Evolutionary conservation across 805 yeast genomes (phyloP), one percentile per base, ranked within the genome.

Genomic region (Lachancea lanzarotensis): DNA sequence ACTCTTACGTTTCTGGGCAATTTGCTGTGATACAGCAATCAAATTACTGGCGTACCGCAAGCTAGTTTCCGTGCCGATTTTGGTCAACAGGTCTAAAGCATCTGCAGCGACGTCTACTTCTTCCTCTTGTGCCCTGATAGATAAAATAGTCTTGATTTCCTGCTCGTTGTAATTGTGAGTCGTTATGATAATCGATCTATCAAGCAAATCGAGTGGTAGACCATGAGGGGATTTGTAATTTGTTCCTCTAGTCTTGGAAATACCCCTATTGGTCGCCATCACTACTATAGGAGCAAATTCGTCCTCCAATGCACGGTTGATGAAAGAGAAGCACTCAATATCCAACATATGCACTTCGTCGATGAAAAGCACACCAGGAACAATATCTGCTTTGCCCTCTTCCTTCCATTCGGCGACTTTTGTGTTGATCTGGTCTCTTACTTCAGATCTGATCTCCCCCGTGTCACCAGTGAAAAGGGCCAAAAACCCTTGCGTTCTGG

Each of bases 311-410:
- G 99, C 99, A 54, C 97, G 80, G 70, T 93, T 93, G 56, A 93
- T 78, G 67, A 86, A 93, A 15, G 98, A 85, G 63, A 93, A 93
- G 59, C 96, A 82, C 68, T 93, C 99, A 57, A 93, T 84, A 66
- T 93, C 99, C 52, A 93, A 79, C 98, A 93, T 93, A 69, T 93
- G 96, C 41, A 90, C 97, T 59, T 93, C 99, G 67, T 93, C 99
- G 55, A 93, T 89, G 66, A 93, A 93, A 55, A 93, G 72, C 15
- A 93, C 99, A 57, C 99, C 99, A 12, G 98, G 98, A 35, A 88
- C 88, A 52, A 93, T 88, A 64, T 91, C 95, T 10, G 98, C 98
- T 67, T 93, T 93, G 48, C 98, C 98, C 73, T 93, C 98, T 69
- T 93, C 98, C 59, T 85, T 88, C 95, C 97, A 93, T 69, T 93